Evolutionary conservation across 2,329 filamentous ascomycete species (phyloP).

Genomic region (Aspergillus sp.): DNA sequence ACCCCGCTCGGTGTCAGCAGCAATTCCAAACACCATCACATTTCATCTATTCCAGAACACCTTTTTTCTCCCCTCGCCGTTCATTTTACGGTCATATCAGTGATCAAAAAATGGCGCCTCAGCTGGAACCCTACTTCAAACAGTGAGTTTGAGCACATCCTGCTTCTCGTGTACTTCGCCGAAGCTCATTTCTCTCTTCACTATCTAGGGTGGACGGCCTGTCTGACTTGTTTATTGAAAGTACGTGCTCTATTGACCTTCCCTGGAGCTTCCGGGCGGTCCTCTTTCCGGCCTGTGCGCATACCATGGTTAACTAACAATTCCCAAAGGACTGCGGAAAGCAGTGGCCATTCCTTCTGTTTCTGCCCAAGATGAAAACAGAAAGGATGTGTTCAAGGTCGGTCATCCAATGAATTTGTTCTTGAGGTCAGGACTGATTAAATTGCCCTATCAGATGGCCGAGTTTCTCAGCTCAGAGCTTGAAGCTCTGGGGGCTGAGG

Average conservation of each 20-base stretch:
- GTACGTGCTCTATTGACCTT: constrained; percentile 34
- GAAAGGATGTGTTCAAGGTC: constrained; percentile 81
- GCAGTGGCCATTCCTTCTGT: constrained; percentile 96
- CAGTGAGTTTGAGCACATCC: constrained; percentile 44
- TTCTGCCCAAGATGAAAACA: constrained; percentile 81
- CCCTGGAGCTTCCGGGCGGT: neutral
- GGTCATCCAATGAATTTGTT: constrained; percentile 7
- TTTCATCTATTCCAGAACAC: constrained; percentile 2
- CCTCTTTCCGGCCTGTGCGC: neutral
- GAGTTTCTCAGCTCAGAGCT: constrained; percentile 82
- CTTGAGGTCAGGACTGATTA: neutral
- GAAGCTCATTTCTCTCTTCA: constrained; percentile 8
- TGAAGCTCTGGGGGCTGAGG: constrained; percentile 72
- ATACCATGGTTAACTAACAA: constrained; percentile 6
- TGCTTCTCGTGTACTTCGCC: neutral
- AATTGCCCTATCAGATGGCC: constrained; percentile 59
- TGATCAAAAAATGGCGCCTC: constrained; percentile 69
- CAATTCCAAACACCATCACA: neutral
- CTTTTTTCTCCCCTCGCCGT: constrained; percentile 20
- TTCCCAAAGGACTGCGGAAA: constrained; percentile 56
- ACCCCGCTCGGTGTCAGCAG: neutral
- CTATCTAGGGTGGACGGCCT: constrained; percentile 59
- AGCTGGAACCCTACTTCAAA: constrained; percentile 87
- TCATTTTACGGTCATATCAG: constrained; percentile 41
- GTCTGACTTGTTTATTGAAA: constrained; percentile 76